Base-by-base conservation (phyloP, 805 yeast genomes). In the Scheffersomyces stipitis region DNA sequence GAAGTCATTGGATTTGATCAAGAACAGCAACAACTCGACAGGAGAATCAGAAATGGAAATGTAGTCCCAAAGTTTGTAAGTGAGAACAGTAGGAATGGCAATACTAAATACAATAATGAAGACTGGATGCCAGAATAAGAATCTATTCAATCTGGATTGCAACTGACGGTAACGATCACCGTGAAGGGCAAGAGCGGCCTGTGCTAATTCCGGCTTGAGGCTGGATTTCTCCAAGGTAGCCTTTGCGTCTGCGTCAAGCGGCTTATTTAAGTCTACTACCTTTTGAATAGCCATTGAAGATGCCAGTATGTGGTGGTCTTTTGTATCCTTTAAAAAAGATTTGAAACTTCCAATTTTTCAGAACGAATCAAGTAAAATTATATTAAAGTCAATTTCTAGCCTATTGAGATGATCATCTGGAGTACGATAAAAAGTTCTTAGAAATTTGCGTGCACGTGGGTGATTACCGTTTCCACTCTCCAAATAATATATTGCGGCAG, bases 101-200 rank as follows among this genome's bases (percentile, higher is more conserved):
- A 53, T 47, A 9, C 54, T 26, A 7, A 59, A 29, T 8, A 61
- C 4, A 4, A 60, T 31, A 8, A 69, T 31, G 0, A 77, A 62
- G 15, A 64, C 39, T 3, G 74, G 76, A 52, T 73, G 73, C 66
- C 71, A 70, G 32, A 78, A 67, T 27, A 78, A 49, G 31, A 51
- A 49, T 40, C 53, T 69, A 52, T 74, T 76, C 36, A 78, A 65
- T 17, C 58, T 41, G 2, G 80, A 60, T 51, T 77, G 82, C 27
- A 65, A 54, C 44, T 64, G 69, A 16, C 73, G 53, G 38, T 76
- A 62, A 45, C 71, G 78, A 54, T 85, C 93, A 39, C 85, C 78
- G 20, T 82, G 78, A 41, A 84, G 59, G 39, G 77, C 80, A 37
- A 81, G 52, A 1, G 82, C 76, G 8, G 85, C 85, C 30, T 76